Percentiles rank a stretch among this genome's conserved stretches.
These are phyloP conservation scores for Allomyces javanicus DNA, from an alignment of 192 early-diverging fungal genomes.

Conservation along the genomic window DNA sequence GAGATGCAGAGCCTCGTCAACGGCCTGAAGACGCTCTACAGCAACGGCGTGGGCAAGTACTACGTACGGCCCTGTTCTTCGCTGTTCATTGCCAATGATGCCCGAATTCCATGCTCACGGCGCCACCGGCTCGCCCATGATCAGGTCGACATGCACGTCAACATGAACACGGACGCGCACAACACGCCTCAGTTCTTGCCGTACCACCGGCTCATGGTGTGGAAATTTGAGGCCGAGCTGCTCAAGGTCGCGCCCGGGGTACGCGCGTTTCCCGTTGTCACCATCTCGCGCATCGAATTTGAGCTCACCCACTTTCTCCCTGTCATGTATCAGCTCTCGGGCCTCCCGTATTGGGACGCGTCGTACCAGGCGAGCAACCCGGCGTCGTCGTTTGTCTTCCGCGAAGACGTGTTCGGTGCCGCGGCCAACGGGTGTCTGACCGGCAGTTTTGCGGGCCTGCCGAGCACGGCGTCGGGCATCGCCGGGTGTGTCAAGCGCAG, in stretches of 20 bases:
- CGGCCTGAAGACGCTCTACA: background rate
- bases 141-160: background rate
- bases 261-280: too few relatives aligned
- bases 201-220: background rate
- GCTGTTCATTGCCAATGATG: too few relatives aligned
- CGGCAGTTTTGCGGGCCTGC: background rate
- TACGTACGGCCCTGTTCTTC: background rate
- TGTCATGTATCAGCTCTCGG: background rate
- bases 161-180: background rate
- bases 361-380: background rate
- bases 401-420: background rate
- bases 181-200: background rate
- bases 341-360: background rate
- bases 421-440: background rate
- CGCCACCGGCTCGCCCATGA: too few relatives aligned
- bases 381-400: background rate
- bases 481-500: background rate
- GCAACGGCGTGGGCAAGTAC: background rate
- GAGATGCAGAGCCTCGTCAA: background rate
- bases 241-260: background rate
- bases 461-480: too few relatives aligned
- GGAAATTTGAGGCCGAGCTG: background rate
- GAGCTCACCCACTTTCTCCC: too few relatives aligned
- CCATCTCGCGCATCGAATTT: too few relatives aligned
- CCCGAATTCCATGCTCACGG: too few relatives aligned